Conservation (phyloP, 352 stramenopile species). For the Pythium aristosporum region DNA sequence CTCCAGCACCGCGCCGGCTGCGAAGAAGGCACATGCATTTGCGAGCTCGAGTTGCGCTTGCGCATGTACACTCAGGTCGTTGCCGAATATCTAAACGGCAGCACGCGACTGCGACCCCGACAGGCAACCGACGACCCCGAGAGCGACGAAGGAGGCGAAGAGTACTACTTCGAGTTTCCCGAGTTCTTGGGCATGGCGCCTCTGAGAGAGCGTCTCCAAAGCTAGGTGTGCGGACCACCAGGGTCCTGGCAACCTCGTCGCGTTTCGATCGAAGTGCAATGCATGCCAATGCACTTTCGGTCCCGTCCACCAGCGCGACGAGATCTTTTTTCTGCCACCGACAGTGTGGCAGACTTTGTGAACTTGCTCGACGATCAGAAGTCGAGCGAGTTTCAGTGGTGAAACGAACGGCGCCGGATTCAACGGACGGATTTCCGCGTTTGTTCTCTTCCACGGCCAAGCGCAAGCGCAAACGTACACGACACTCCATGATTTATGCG, state of each 20-base stretch:
- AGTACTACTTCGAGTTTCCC: constrained; percentile 44
- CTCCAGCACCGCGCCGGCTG: constrained; percentile 17
- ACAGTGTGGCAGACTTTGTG: constrained; percentile 7
- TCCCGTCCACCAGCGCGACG: constrained; percentile 7
- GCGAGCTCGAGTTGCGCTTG: constrained; percentile 49
- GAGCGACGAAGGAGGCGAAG: constrained; percentile 36
- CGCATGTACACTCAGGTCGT: constrained; percentile 58
- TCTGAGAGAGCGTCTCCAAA: constrained; percentile 25
- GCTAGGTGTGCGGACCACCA: constrained; percentile 9
- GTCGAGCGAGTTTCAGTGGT: constrained; percentile 17
- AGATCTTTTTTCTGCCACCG: constrained; percentile 4
- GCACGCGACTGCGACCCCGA: constrained; percentile 43
- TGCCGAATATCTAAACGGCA: constrained; percentile 56
- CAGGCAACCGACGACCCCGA: constrained; percentile 27
- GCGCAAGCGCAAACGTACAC: neutral
- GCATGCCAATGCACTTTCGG: constrained; percentile 2
- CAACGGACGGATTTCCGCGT: no score
- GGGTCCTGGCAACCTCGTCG: neutral
- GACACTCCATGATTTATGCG: neutral
- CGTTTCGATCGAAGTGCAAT: constrained; percentile 10
- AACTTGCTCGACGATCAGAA: constrained; percentile 27
- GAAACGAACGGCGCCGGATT: no score
- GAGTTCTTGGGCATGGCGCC: constrained; percentile 42
- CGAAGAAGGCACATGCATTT: constrained; percentile 37
- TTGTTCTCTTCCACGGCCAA: constrained; percentile 5